Evolutionary conservation across 2,329 filamentous ascomycete species (phyloP).

Genomic region (Neonectria punicea): DNA sequence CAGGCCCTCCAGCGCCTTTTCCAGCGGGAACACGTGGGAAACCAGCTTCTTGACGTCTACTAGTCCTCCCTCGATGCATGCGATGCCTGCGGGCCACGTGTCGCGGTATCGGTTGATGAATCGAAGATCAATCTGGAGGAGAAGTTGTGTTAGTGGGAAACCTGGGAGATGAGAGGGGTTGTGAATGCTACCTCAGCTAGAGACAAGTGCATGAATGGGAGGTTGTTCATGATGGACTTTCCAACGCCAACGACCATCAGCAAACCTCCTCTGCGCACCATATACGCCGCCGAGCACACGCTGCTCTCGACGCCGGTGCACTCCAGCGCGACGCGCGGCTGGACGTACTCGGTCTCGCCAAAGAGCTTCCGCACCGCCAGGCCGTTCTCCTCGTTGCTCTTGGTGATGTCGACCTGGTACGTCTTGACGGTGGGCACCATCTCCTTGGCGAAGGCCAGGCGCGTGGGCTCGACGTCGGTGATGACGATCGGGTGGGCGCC

Average conservation of each 20-base stretch:
- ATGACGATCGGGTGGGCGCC: constrained; percentile 72
- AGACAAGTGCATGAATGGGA: constrained; percentile 74
- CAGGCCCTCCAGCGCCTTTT: constrained; percentile 65
- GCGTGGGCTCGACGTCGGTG: constrained; percentile 67
- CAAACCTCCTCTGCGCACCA: constrained; percentile 66
- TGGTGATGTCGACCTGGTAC: constrained; percentile 61
- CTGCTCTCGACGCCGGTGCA: constrained; percentile 75
- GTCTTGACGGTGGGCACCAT: constrained; percentile 65
- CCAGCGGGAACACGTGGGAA: constrained; percentile 71
- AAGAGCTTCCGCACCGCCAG: constrained; percentile 65
- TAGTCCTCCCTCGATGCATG: constrained; percentile 67
- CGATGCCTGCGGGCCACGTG: constrained; percentile 75
- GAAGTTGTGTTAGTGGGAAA: neutral
- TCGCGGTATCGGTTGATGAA: constrained; percentile 79
- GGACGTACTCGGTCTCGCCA: constrained; percentile 63
- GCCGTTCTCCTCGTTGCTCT: constrained; percentile 61
- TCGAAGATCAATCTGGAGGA: constrained; percentile 66
- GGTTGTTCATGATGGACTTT: constrained; percentile 69
- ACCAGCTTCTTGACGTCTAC: constrained; percentile 69
- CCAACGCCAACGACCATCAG: constrained; percentile 75
- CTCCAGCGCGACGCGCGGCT: constrained; percentile 69
- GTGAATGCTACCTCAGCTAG: constrained; percentile 61
- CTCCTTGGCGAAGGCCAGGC: constrained; percentile 67
- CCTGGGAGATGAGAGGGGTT: neutral
- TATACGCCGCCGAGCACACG: constrained; percentile 67